Conservation (phyloP, 176 grass and related monocot genomes). For the Juncus effusus region DNA sequence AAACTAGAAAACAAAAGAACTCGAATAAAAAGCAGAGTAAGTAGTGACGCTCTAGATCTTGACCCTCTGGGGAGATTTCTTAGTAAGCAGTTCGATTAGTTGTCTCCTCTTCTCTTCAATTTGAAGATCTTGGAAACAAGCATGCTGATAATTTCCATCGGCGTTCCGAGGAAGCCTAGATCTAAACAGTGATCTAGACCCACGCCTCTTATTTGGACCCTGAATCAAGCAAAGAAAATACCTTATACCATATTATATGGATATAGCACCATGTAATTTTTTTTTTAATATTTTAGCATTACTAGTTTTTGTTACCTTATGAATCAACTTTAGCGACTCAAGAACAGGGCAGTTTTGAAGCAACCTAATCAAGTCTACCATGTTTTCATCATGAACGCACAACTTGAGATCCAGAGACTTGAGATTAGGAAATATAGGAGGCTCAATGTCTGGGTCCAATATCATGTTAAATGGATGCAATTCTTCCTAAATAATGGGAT, state of each 20-base stretch:
- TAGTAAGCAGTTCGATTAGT: background rate
- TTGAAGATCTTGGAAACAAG: conserved; percentile 12
- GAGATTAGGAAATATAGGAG: conserved; percentile 11
- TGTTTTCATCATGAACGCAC: conserved; percentile 9
- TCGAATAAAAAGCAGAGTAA: too few species aligned
- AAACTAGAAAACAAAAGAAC: too few species aligned
- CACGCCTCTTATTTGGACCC: too few species aligned
- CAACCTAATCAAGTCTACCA: conserved; percentile 14
- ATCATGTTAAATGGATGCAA: background rate
- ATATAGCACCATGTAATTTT: too few species aligned
- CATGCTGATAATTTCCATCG: background rate
- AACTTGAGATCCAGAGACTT: conserved; percentile 4
- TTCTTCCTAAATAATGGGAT: background rate
- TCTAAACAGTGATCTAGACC: too few species aligned
- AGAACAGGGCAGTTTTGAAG: conserved; percentile 5
- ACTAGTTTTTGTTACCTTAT: conserved; percentile 4
- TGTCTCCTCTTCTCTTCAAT: background rate
- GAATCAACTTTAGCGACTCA: conserved; percentile 8
- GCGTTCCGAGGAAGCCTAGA: background rate
- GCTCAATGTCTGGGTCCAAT: background rate
- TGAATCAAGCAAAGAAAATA: too few species aligned
- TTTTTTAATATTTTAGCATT: too few species aligned
- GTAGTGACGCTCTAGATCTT: too few species aligned
- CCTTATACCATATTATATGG: too few species aligned
- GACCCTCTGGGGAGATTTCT: background rate